These are phyloP conservation scores for Coemansia sp. DNA, from an alignment of 192 early-diverging fungal species.

Conservation along the genomic window DNA sequence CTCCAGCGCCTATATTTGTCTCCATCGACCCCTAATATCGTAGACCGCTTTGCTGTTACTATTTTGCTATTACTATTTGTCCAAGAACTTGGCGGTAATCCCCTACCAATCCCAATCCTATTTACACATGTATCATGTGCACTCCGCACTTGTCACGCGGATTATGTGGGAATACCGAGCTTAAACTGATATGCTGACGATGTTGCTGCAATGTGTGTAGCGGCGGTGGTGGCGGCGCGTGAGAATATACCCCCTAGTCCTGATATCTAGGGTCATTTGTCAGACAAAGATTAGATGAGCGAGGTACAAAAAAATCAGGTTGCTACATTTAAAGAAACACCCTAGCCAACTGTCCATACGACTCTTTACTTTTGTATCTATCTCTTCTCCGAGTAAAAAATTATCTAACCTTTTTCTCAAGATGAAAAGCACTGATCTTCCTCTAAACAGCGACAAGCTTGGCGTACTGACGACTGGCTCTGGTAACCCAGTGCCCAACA, in stretches of 20 bases:
- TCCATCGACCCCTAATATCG: not conserved
- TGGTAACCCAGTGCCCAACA: conserved; percentile 68
- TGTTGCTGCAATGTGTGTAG: not conserved
- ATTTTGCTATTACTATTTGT: not conserved
- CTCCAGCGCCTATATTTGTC: conserved; percentile 32
- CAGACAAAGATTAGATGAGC: not conserved
- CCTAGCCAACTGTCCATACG: not conserved
- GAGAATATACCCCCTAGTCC: not conserved
- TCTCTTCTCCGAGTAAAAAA: not conserved
- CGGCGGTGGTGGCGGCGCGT: not conserved
- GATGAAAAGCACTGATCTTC: conserved; percentile 24
- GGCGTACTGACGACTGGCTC: conserved; percentile 55
- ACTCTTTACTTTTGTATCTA: not conserved
- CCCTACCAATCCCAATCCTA: not conserved
- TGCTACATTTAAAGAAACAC: not conserved
- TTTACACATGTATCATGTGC: not conserved
- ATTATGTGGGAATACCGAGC: not conserved
- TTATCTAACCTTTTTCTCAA: not conserved
- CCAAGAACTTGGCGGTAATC: not conserved
- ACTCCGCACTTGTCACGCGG: not conserved
- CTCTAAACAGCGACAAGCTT: conserved; percentile 7
- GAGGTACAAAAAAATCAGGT: not conserved
- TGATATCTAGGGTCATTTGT: not conserved
- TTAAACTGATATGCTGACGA: not conserved
- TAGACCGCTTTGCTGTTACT: not conserved